Evolutionary conservation across 306 rosid genomes (phyloP).

Genomic region (Inga leiocalycina): DNA sequence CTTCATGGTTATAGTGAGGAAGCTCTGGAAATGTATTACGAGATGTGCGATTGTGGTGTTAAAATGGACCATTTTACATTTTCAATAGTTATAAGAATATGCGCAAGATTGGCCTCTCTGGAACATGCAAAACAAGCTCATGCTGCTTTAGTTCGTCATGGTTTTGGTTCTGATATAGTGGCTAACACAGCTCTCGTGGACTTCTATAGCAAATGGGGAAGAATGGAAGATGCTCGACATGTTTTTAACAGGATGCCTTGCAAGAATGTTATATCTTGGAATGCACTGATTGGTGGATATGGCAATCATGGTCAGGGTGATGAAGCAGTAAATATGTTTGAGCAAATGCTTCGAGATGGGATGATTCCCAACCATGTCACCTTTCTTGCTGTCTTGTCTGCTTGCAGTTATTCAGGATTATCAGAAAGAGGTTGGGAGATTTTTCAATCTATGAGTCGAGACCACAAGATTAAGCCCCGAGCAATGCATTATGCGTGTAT

Average conservation of each 20-base stretch:
- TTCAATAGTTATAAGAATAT: conserved; percentile 74
- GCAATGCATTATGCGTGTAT: conserved; percentile 96
- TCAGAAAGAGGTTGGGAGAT: conserved; percentile 76
- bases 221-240: conserved; percentile 73
- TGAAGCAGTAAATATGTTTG: conserved; percentile 74
- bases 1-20: conserved; percentile 85
- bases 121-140: conserved; percentile 87
- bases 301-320: conserved; percentile 81
- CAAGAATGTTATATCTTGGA: conserved; percentile 84
- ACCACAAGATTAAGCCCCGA: conserved; percentile 77
- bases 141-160: conserved; percentile 81
- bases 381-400: conserved; percentile 81
- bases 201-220: conserved; percentile 96
- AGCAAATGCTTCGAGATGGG: conserved; percentile 70
- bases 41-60: conserved; percentile 71
- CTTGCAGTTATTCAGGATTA: conserved; percentile 84
- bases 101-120: conserved; percentile 80
- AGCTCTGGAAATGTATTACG: conserved; percentile 64
- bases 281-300: conserved; percentile 86
- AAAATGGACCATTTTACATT: conserved; percentile 79
- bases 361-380: conserved; percentile 82
- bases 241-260: conserved; percentile 71
- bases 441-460: conserved; percentile 68
- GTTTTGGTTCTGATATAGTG: conserved; percentile 72
- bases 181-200: conserved; percentile 83